Evolutionary conservation across 164 flowering plant genomes (phyloP).

Genomic region (Stephania japonica): DNA sequence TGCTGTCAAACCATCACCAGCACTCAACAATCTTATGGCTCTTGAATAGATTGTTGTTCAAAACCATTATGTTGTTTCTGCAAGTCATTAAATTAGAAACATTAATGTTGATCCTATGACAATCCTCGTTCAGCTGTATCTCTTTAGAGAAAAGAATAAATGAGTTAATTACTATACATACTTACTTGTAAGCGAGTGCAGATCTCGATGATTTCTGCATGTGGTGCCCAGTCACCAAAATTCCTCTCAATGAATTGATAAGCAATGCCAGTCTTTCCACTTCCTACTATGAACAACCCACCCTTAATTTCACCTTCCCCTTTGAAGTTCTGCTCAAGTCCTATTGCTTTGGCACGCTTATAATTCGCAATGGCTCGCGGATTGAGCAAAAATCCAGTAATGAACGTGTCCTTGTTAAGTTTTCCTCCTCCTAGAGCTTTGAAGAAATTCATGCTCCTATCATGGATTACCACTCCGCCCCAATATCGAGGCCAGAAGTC

Average conservation of each 20-base stretch:
- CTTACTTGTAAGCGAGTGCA: slow-evolving; percentile 34
- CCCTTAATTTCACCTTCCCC: slow-evolving; percentile 82
- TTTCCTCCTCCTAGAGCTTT: slow-evolving; percentile 79
- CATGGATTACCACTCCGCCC: slow-evolving; percentile 60
- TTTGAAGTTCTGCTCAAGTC: slow-evolving; percentile 40
- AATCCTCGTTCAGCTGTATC: no score
- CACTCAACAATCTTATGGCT: no score
- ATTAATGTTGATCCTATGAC: no score
- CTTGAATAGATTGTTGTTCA: no score
- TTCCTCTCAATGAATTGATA: slow-evolving; percentile 81
- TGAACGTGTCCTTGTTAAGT: slow-evolving; percentile 61
- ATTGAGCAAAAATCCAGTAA: slow-evolving; percentile 66
- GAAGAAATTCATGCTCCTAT: slow-evolving; percentile 50
- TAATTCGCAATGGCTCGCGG: slow-evolving; percentile 66
- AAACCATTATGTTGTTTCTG: no score
- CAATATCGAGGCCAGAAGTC: slow-evolving; percentile 87
- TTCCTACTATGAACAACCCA: slow-evolving; percentile 60
- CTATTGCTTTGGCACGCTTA: slow-evolving; percentile 64
- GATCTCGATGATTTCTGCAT: slow-evolving; percentile 56
- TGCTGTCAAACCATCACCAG: no score
- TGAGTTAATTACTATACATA: no score
- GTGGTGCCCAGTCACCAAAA: slow-evolving; percentile 78
- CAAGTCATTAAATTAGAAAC: no score
- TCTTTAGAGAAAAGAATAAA: no score
- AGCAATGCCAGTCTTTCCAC: slow-evolving; percentile 66